phyloP scores from a whole-genome alignment of 2,329 filamentous ascomycete genomes.

The Lachnellula subtilissima region DNA sequence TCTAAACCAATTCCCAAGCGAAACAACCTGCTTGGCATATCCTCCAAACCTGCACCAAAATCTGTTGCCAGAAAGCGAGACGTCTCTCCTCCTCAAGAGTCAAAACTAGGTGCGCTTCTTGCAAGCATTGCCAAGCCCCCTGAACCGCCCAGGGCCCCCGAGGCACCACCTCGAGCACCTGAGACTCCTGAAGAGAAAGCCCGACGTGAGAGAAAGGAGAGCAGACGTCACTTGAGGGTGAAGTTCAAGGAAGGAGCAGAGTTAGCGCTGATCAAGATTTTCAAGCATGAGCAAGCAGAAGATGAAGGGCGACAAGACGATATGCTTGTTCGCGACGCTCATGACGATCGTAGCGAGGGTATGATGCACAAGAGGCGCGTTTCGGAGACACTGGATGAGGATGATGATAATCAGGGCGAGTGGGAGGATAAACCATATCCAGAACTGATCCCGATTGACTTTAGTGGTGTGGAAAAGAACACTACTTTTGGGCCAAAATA shows the following conservation, averaged over 20 bases:
- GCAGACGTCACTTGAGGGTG: conserved; percentile 64
- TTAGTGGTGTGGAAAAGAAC: conserved; percentile 32
- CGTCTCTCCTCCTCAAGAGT: conserved; percentile 28
- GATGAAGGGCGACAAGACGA: conserved; percentile 63
- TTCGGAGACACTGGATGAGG: conserved; percentile 47
- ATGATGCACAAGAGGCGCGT: conserved; percentile 58
- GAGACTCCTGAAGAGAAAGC: conserved; percentile 66
- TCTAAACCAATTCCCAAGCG: conserved; percentile 25
- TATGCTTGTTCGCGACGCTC: conserved; percentile 62
- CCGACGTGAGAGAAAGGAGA: conserved; percentile 67
- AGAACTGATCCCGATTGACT: conserved; percentile 43
- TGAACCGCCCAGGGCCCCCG: conserved; percentile 28
- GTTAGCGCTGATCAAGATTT: conserved; percentile 62
- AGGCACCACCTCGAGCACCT: conserved; percentile 28
- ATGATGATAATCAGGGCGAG: conserved; percentile 34
- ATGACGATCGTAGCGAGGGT: conserved; percentile 68
- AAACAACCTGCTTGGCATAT: conserved; percentile 28
- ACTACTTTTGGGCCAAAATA: conserved; percentile 44
- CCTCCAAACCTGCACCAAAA: conserved; percentile 23
- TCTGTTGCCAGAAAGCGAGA: conserved; percentile 34
- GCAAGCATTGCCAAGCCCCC: conserved; percentile 31
- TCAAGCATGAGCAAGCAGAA: conserved; percentile 68
- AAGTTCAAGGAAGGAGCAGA: conserved; percentile 64
- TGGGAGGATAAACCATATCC: conserved; percentile 49
- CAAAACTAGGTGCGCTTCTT: conserved; percentile 30